Evolutionary conservation across 371 early-diverging fungal species (phyloP).

Genomic region (Mucor sp.): DNA sequence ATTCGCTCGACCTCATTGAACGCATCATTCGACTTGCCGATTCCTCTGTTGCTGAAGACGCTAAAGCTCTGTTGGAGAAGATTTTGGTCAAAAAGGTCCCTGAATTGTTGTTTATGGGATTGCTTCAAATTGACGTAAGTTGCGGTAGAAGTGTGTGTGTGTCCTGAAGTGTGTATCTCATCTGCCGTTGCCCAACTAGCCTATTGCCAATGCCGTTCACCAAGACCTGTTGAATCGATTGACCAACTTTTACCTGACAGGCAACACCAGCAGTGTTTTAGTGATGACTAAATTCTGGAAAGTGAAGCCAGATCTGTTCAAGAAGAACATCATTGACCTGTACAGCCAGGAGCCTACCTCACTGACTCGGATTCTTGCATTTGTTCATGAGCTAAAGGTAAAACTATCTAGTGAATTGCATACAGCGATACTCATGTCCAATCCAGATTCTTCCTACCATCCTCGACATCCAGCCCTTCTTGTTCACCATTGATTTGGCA

Average conservation of each 20-base stretch:
- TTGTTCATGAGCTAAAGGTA: slow-evolving; percentile 84
- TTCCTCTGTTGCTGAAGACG: slow-evolving; percentile 64
- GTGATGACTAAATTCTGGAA: slow-evolving; percentile 82
- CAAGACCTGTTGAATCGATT: slow-evolving; percentile 71
- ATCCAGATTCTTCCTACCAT: slow-evolving; percentile 70
- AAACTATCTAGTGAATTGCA: neutral
- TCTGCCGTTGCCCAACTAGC: slow-evolving; percentile 24
- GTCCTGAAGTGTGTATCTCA: neutral
- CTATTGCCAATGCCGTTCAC: slow-evolving; percentile 63
- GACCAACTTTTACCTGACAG: slow-evolving; percentile 67
- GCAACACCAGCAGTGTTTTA: slow-evolving; percentile 68
- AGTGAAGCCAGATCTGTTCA: slow-evolving; percentile 60
- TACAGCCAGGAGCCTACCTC: slow-evolving; percentile 74
- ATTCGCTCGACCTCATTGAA: slow-evolving; percentile 77
- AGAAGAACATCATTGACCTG: slow-evolving; percentile 71
- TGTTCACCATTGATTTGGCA: slow-evolving; percentile 85
- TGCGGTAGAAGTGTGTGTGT: neutral
- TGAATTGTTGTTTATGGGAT: slow-evolving; percentile 77
- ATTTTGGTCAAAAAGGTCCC: slow-evolving; percentile 67
- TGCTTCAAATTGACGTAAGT: slow-evolving; percentile 67
- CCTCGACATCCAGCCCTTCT: slow-evolving; percentile 69
- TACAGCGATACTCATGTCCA: neutral
- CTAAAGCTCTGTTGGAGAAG: slow-evolving; percentile 64
- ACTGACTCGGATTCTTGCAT: slow-evolving; percentile 77
- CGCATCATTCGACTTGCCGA: slow-evolving; percentile 68